Percentiles rank a stretch among this genome's conserved stretches.
These are phyloP conservation scores for Fusarium metavorans DNA, from an alignment of 2,329 filamentous ascomycete genomes.

Conservation along the genomic window DNA sequence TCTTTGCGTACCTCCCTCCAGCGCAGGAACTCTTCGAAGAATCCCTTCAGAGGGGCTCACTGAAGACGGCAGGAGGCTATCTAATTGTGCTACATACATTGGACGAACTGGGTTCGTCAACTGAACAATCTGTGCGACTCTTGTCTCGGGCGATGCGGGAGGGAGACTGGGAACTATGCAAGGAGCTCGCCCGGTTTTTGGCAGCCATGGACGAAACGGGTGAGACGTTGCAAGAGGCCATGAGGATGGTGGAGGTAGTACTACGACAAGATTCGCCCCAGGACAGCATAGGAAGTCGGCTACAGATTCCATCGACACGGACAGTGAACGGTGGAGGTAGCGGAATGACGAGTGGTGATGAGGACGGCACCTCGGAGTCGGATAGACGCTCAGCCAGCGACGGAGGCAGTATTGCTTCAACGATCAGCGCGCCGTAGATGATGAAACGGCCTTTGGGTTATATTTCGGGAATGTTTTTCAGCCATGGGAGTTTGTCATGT, in stretches of 20 bases:
- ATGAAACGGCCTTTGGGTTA: slow-evolving; percentile 10
- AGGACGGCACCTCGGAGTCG: slow-evolving; percentile 51
- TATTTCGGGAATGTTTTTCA: slow-evolving; percentile 15
- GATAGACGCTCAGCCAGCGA: slow-evolving; percentile 54
- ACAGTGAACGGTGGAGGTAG: slow-evolving; percentile 47
- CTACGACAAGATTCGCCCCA: slow-evolving; percentile 46
- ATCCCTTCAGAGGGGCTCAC: slow-evolving; percentile 82
- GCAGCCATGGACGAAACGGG: slow-evolving; percentile 92
- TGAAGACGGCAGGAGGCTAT: slow-evolving; percentile 97
- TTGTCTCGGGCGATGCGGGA: slow-evolving; percentile 84
- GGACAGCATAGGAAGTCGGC: slow-evolving; percentile 44
- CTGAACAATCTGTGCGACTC: slow-evolving; percentile 83
- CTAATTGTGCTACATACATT: slow-evolving; percentile 92
- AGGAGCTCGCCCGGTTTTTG: slow-evolving; percentile 93
- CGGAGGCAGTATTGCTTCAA: slow-evolving; percentile 52
- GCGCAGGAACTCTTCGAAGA: slow-evolving; percentile 95
- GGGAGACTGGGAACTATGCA: slow-evolving; percentile 94
- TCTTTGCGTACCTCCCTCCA: slow-evolving; percentile 91
- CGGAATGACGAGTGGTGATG: slow-evolving; percentile 47
- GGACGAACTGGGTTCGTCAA: slow-evolving; percentile 75
- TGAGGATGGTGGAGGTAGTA: slow-evolving; percentile 69
- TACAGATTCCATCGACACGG: slow-evolving; percentile 49
- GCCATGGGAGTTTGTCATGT: slow-evolving; percentile 22
- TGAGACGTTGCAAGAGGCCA: slow-evolving; percentile 78
- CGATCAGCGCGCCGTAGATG: slow-evolving; percentile 43